A percentile compares a stretch with the other conserved stretches of the same genome.
phyloP scores from a whole-genome alignment of 192 early-diverging fungal species.

The Linnemannia exigua region DNA sequence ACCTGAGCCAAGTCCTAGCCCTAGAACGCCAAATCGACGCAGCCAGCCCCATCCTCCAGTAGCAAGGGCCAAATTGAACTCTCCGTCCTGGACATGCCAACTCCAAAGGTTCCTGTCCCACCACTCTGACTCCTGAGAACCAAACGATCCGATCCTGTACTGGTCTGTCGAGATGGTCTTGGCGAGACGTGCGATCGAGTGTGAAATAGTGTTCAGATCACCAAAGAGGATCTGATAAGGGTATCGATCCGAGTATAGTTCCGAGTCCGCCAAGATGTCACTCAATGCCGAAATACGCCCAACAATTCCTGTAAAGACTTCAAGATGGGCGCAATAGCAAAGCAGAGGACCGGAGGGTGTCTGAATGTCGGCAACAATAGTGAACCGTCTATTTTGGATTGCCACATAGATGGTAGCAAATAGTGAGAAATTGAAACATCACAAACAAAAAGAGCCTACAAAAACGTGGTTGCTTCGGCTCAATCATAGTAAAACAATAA shows the following conservation, averaged over 20 bases:
- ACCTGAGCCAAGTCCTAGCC: slow-evolving; percentile 9
- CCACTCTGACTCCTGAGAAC: slow-evolving; percentile 78
- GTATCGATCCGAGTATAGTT: slow-evolving; percentile 31
- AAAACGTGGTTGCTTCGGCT: neutral
- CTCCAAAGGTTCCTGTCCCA: slow-evolving; percentile 74
- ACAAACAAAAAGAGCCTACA: slow-evolving; percentile 1
- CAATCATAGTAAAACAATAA: slow-evolving; percentile 12
- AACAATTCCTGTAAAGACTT: slow-evolving; percentile 82
- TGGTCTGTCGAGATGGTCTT: slow-evolving; percentile 73
- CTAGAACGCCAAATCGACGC: slow-evolving; percentile 33
- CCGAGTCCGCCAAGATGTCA: slow-evolving; percentile 77
- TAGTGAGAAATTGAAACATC: neutral
- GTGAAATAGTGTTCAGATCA: slow-evolving; percentile 85
- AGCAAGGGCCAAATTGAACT: slow-evolving; percentile 56
- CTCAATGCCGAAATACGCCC: slow-evolving; percentile 76
- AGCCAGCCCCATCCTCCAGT: slow-evolving; percentile 51
- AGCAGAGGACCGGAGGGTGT: slow-evolving; percentile 67
- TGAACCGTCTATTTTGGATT: slow-evolving; percentile 63
- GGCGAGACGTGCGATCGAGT: slow-evolving; percentile 80
- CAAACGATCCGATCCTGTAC: slow-evolving; percentile 75
- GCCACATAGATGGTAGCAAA: neutral
- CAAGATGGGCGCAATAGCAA: slow-evolving; percentile 82
- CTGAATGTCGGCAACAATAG: slow-evolving; percentile 71
- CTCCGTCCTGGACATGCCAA: slow-evolving; percentile 60
- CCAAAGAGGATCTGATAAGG: slow-evolving; percentile 83